phyloP scores from a whole-genome alignment of 2,329 filamentous ascomycete genomes.

The Phaeosphaeriaceae sp. region DNA sequence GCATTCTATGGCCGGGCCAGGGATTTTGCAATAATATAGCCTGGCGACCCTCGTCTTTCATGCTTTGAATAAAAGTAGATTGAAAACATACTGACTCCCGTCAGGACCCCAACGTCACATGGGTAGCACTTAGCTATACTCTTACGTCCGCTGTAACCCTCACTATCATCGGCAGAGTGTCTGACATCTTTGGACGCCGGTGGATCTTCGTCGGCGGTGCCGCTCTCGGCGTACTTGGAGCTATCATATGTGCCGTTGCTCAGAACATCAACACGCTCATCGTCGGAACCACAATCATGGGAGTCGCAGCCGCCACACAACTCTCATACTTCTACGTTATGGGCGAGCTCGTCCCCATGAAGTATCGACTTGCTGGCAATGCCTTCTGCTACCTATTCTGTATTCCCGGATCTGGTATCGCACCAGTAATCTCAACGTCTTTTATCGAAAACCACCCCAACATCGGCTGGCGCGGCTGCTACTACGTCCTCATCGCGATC shows the following conservation, averaged over 20 bases:
- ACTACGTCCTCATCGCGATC: conserved; percentile 27
- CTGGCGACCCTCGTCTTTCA: background rate
- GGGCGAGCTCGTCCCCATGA: conserved; percentile 31
- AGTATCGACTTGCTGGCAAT: conserved; percentile 25
- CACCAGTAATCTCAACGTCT: conserved; percentile 17
- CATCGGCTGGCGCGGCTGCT: conserved; percentile 28
- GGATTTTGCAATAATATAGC: background rate
- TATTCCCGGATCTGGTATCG: conserved; percentile 20
- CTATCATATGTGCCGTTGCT: conserved; percentile 21
- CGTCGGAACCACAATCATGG: conserved; percentile 6
- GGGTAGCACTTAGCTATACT: conserved; percentile 16
- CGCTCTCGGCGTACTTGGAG: conserved; percentile 30
- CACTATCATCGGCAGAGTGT: conserved; percentile 11
- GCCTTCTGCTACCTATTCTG: conserved; percentile 21
- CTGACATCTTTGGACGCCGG: conserved; percentile 27
- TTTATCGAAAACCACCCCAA: conserved; percentile 20
- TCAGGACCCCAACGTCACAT: conserved; percentile 4
- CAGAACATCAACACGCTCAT: conserved; percentile 14
- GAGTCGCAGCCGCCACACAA: conserved; percentile 17
- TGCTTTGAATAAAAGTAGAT: background rate
- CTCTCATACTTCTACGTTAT: conserved; percentile 26
- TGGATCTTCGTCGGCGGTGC: conserved; percentile 42
- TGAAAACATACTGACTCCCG: conserved; percentile 1
- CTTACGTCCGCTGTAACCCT: conserved; percentile 10
- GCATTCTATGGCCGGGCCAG: background rate